A percentile compares a stretch with the other conserved stretches of the same genome.
phyloP scores from a whole-genome alignment of 352 stramenopile species.

The Globisporangium recalcitrans region DNA sequence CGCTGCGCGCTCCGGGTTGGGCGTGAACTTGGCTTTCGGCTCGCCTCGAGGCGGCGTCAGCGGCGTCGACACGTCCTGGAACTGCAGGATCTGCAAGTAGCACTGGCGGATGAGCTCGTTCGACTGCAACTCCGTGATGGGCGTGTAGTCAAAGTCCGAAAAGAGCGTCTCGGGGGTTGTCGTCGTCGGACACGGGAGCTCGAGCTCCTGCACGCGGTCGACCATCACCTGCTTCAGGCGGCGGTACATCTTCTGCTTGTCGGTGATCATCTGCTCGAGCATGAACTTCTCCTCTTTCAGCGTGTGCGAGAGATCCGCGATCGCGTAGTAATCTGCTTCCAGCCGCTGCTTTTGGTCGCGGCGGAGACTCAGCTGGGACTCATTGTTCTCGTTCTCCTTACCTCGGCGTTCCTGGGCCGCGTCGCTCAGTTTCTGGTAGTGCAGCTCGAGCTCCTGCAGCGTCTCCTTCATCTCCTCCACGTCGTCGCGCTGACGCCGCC shows the following conservation, averaged over 20 bases:
- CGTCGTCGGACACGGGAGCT: constrained; percentile 31
- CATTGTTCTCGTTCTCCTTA: not conserved
- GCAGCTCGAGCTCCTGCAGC: constrained; percentile 36
- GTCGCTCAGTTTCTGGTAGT: constrained; percentile 40
- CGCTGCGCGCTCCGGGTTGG: not conserved
- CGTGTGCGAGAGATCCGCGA: constrained; percentile 48
- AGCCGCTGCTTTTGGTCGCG: constrained; percentile 8
- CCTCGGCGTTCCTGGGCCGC: constrained; percentile 24
- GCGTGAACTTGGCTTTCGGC: not conserved
- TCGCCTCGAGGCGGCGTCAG: constrained; percentile 20
- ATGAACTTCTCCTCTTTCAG: constrained; percentile 65
- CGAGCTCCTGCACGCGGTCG: constrained; percentile 40
- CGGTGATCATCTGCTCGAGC: constrained; percentile 27
- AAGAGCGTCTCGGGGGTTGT: constrained; percentile 26
- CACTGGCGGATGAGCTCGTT: constrained; percentile 50
- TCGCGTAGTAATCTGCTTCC: constrained; percentile 44
- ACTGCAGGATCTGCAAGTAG: constrained; percentile 48
- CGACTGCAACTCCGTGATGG: constrained; percentile 48
- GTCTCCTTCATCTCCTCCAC: constrained; percentile 44
- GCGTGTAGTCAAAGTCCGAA: constrained; percentile 40
- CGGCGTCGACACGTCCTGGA: constrained; percentile 42
- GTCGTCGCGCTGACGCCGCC: constrained; percentile 40
- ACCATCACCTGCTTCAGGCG: constrained; percentile 25
- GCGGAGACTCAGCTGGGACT: not conserved
- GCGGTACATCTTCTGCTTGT: constrained; percentile 21